Evolutionary conservation across 2,329 filamentous ascomycete species (phyloP).

Genomic region (Penicillium expansum): DNA sequence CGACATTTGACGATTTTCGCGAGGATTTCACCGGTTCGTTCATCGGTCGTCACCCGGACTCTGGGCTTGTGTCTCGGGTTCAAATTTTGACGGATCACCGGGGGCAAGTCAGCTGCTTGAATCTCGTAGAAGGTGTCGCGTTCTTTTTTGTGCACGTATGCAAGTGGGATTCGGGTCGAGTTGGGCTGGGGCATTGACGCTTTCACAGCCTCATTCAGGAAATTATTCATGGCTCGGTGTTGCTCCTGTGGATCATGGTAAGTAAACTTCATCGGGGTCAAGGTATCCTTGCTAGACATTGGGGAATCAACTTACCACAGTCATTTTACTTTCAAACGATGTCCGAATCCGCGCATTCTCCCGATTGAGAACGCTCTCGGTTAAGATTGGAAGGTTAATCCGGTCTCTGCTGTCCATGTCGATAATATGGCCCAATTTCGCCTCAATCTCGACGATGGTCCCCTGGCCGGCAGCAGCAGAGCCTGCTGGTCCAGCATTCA

Average conservation of each 20-base stretch:
- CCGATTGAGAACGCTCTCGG: conserved; percentile 67
- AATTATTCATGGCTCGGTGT: conserved; percentile 80
- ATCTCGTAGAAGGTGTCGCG: conserved; percentile 81
- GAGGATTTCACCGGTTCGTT: conserved; percentile 66
- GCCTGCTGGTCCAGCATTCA: conserved; percentile 52
- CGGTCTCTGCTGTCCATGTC: conserved; percentile 69
- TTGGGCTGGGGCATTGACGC: conserved; percentile 46
- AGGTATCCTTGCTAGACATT: neutral
- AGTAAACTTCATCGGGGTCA: conserved; percentile 16
- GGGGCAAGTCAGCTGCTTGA: conserved; percentile 61
- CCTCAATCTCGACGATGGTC: conserved; percentile 87
- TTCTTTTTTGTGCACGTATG: conserved; percentile 80
- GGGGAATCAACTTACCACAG: conserved; percentile 59
- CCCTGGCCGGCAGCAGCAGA: conserved; percentile 61
- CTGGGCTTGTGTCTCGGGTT: conserved; percentile 59
- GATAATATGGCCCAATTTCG: conserved; percentile 81
- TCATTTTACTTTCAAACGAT: conserved; percentile 86
- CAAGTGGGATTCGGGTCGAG: conserved; percentile 48
- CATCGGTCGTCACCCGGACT: conserved; percentile 74
- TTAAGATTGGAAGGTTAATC: conserved; percentile 64
- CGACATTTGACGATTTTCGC: conserved; percentile 88
- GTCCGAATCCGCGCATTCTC: conserved; percentile 53
- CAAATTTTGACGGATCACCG: conserved; percentile 61
- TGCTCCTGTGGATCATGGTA: conserved; percentile 56
- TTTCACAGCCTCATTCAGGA: conserved; percentile 69